These are phyloP conservation scores for Diaporthe caulivora DNA, from an alignment of 2,329 filamentous ascomycete species.

Conservation along the genomic window DNA sequence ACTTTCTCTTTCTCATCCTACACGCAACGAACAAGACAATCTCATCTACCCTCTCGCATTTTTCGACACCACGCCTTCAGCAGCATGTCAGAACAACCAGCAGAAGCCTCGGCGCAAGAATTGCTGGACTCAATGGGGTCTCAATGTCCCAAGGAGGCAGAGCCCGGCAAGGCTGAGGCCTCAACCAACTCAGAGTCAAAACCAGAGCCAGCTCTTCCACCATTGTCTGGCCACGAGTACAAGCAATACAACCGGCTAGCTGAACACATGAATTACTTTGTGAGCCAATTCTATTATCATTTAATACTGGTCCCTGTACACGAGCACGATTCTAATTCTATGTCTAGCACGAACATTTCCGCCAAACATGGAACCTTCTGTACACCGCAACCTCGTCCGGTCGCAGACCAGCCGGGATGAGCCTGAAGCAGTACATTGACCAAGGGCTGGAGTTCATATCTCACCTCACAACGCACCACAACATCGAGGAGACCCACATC, in stretches of 20 bases:
- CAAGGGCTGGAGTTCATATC: conserved; percentile 77
- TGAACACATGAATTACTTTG: conserved; percentile 80
- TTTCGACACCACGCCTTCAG: background rate
- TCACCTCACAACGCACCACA: conserved; percentile 82
- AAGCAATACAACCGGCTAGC: conserved; percentile 78
- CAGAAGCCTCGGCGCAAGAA: background rate
- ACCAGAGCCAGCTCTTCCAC: conserved; percentile 59
- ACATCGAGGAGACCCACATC: conserved; percentile 84
- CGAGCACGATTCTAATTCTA: background rate
- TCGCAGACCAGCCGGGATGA: conserved; percentile 73
- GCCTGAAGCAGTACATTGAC: conserved; percentile 76
- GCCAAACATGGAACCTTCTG: conserved; percentile 78
- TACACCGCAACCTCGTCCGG: conserved; percentile 72
- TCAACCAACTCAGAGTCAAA: background rate
- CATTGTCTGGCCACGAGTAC: conserved; percentile 76
- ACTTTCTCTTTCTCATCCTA: background rate
- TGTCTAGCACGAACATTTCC: conserved; percentile 81
- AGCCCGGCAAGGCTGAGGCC: background rate
- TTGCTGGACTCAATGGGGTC: background rate
- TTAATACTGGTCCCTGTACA: background rate
- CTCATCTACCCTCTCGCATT: background rate
- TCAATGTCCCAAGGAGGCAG: background rate
- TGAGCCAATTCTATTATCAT: conserved; percentile 53
- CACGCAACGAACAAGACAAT: background rate
- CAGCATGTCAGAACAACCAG: conserved; percentile 7